A percentile compares a stretch with the other conserved stretches of the same genome.
Evolutionary conservation across 768 basidiomycete genomes (phyloP).

Genomic region (Psilocybe cyanescens): DNA sequence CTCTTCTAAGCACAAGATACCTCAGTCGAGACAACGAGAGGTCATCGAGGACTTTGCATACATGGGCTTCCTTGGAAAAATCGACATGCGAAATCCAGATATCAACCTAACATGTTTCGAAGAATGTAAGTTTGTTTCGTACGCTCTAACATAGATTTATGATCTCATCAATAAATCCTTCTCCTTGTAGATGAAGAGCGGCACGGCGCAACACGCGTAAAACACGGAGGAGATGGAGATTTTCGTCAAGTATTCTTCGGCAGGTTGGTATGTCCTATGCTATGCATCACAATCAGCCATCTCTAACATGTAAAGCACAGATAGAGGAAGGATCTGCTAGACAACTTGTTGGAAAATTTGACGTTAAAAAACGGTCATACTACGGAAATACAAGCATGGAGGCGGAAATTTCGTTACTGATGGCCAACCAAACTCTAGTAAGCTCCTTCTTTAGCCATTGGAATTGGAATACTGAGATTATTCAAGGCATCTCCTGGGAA

Average conservation of each 20-base stretch:
- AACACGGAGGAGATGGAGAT: slow-evolving; percentile 65
- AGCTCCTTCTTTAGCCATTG: slow-evolving; percentile 11
- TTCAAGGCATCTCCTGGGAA: slow-evolving; percentile 86
- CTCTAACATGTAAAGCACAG: slow-evolving; percentile 20
- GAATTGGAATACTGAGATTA: background rate
- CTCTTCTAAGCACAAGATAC: slow-evolving; percentile 75
- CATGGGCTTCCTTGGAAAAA: slow-evolving; percentile 81
- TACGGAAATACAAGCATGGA: slow-evolving; percentile 99
- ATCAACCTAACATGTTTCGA: slow-evolving; percentile 78
- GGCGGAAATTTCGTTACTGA: slow-evolving; percentile 90
- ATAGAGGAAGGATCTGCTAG: slow-evolving; percentile 73
- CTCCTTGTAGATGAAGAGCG: slow-evolving; percentile 46
- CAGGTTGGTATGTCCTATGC: slow-evolving; percentile 69
- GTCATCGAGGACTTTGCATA: slow-evolving; percentile 83
- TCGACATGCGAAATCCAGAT: slow-evolving; percentile 81
- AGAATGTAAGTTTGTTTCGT: slow-evolving; percentile 68
- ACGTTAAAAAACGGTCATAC: slow-evolving; percentile 88
- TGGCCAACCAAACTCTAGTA: slow-evolving; percentile 95
- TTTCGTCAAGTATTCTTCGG: slow-evolving; percentile 82
- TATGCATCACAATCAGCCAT: background rate
- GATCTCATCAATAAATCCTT: background rate
- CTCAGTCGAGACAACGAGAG: slow-evolving; percentile 63
- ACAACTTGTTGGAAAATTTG: slow-evolving; percentile 66
- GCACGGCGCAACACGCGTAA: slow-evolving; percentile 45
- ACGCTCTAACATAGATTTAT: background rate